Base-by-base conservation (phyloP, 2,329 filamentous ascomycete genomes). In the Fusarium sp. region DNA sequence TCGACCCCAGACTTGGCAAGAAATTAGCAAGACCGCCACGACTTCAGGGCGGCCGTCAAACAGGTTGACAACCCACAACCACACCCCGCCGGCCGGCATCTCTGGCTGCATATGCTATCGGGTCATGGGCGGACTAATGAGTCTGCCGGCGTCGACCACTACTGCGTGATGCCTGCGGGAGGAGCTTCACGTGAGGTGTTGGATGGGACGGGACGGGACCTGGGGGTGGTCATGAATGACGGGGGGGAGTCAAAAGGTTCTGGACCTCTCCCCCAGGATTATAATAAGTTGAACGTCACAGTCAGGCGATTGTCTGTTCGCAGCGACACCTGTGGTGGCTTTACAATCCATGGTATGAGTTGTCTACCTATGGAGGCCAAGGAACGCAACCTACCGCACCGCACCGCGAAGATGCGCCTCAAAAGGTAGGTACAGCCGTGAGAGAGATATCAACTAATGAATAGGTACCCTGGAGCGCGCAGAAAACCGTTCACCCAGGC, bases 1-100 rank as follows among this genome's bases (percentile, higher is more conserved):
- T 59, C 68, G 55, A 60, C 46, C 63, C 62, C 60, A 62, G 62
- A 64, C 51, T 73, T 66, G 36, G 55, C 64, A 61, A 38, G 40
- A 40, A 61, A 68, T 57, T 51, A 58, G 25, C 56, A 59, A 57
- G 50, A 57, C 46, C 38, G 33, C 34, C 16, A 40, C 34, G 42
- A n/a, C 16, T 58, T 36, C 18, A 11, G 58, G 23, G 36, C 25
- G 33, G 34, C 56, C 54, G 36, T 36, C 46, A 25, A 34, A 3
- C 40, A 50, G 40, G 20, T 42, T 33, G 36, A 44, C 29, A 23
- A 33, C 25, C 67, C 34, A 29, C 8, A 29, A 29, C 27, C 27
- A 29, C 27, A 29, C 14, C 20, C 34, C 29, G 29, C 29, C 27
- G 27, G n/a, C 31, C 54, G 61, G 61, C 38, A 11, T 61, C 18